Conservation (phyloP, 176 grass and related monocot species). For the Carex parvula region DNA sequence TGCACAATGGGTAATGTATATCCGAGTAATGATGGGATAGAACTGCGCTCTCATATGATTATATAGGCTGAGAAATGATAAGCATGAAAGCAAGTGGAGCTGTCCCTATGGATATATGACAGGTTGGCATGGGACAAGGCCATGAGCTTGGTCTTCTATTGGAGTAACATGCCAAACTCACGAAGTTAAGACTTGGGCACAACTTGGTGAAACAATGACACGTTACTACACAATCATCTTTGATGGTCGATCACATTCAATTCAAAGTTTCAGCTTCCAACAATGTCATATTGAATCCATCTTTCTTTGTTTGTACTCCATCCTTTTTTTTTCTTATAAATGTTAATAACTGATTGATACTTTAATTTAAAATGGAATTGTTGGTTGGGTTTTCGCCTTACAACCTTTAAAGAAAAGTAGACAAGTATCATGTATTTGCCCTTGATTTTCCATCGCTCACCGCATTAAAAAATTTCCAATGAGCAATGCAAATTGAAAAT, state of each 20-base stretch:
- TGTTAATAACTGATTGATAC: neutral
- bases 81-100: neutral
- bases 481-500: neutral
- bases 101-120: neutral
- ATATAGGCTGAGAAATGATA: neutral
- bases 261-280: neutral
- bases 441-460: neutral
- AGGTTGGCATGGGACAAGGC: conserved; percentile 29
- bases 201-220: neutral
- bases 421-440: neutral
- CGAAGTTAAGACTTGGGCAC: neutral
- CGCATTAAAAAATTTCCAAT: neutral
- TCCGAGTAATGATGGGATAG: neutral
- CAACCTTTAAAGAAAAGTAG: neutral
- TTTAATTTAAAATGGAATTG: neutral
- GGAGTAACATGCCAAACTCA: neutral
- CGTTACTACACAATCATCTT: neutral
- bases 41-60: neutral
- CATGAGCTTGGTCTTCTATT: conserved; percentile 14
- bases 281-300: neutral
- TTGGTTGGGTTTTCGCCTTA: neutral
- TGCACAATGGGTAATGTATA: neutral
- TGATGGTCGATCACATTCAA: neutral
- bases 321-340: neutral
- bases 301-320: neutral